Base-by-base conservation (phyloP, 2,329 filamentous ascomycete genomes). In the Botrytis byssoidea region DNA sequence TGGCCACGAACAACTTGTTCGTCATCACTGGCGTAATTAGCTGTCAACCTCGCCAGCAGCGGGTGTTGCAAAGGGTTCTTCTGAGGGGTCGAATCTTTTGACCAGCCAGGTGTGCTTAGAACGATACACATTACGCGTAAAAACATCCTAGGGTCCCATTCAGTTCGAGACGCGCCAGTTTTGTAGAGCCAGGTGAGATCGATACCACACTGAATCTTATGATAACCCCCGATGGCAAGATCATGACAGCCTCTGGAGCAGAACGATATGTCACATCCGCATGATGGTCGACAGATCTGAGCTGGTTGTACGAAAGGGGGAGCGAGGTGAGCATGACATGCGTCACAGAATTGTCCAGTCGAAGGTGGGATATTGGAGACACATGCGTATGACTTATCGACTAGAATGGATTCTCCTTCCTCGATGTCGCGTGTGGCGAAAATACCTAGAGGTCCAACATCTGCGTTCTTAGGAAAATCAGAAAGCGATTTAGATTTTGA, bases 381-480 rank as follows among this genome's bases (percentile, higher is more conserved):
- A 0, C 74, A 73, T 0, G 73, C 72, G 18, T 78, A 25, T 25
- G 74, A 74, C 57, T 65, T 68, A 46, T 81, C 79, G 0, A 78
- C 48, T 66, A 81, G 64, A 8, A 81, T 60, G 0, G 76, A 22
- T 44, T 81, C 78, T 9, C 74, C 75, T 29, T 73, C 61, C 40
- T 75, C 29, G 60, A 80, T 79, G 44, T 79, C 75, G 25, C 74
- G 61, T 12, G 66, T 76, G 1, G 79, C 79, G 32, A 80, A 80
- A 1, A 80, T 64, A 2, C 79, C 79, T 0, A 80, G 71, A 1
- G 79, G 76, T 2, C 79, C 79, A 59, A 78, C 74, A 68, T 80
- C 77, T n/a, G 72, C 42, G 10, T 71, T 61, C 7, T 69, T 72
- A 5, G 32, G 46, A 32, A 40, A 37, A 3, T n/a, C 37, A 32